Evolutionary conservation across 208 protist genomes (phyloP).

Genomic region (Leishmania mexicana): DNA sequence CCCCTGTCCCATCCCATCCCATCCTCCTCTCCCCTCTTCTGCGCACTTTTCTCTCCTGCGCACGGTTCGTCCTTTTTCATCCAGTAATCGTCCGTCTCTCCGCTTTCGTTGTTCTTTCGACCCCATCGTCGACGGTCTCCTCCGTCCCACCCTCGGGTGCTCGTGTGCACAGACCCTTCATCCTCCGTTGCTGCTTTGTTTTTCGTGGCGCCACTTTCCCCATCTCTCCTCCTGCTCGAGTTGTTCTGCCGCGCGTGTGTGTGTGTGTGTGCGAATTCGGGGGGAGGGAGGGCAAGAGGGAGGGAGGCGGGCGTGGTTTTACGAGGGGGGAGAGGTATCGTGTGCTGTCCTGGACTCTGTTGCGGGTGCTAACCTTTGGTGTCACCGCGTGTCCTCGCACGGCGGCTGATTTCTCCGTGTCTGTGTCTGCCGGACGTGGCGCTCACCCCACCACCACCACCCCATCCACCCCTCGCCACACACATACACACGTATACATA

Average conservation of each 20-base stretch:
- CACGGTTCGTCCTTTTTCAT: background rate
- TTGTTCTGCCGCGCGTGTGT: background rate
- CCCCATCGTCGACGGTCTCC: background rate
- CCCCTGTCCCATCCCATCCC: no score
- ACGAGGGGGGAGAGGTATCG: no score
- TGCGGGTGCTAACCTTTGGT: background rate
- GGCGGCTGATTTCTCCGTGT: background rate
- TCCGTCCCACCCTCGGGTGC: background rate
- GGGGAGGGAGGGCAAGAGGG: background rate
- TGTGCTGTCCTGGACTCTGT: background rate
- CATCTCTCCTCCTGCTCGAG: background rate
- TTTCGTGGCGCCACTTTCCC: background rate
- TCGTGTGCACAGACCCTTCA: background rate
- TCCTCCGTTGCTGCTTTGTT: no score
- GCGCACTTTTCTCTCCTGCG: background rate
- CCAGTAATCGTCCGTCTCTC: background rate
- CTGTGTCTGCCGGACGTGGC: background rate
- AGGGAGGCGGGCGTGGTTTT: background rate
- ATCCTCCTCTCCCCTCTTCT: background rate
- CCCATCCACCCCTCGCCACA: background rate
- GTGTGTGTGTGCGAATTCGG: background rate
- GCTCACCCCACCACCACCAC: background rate
- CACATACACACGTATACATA: no score
- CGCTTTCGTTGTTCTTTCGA: background rate
- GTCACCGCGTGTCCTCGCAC: background rate